Evolutionary conservation across 306 rosid genomes (phyloP).

Genomic region (Lathyrus aphaca): DNA sequence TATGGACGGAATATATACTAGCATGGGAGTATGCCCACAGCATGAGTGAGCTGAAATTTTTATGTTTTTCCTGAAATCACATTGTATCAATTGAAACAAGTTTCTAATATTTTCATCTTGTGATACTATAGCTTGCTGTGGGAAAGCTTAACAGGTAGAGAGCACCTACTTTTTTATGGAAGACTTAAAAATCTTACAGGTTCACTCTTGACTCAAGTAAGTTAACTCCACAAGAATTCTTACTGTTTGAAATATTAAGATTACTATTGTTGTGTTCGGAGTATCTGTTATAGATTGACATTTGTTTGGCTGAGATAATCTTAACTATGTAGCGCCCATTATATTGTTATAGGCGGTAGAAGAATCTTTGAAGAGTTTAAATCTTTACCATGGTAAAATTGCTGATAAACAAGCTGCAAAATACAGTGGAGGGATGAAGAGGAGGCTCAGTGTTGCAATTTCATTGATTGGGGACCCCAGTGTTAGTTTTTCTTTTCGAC

Average conservation of each 20-base stretch:
- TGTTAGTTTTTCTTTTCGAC: constrained; percentile 48
- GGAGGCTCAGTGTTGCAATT: constrained; percentile 89
- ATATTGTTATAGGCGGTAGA: constrained; percentile 71
- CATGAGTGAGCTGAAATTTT: constrained; percentile 66
- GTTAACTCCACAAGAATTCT: constrained; percentile 33
- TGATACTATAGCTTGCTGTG: constrained; percentile 67
- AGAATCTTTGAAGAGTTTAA: constrained; percentile 75
- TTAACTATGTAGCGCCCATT: constrained; percentile 6
- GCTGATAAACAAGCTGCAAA: constrained; percentile 74
- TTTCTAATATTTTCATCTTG: background rate
- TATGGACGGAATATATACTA: constrained; percentile 77
- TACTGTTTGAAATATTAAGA: constrained; percentile 17
- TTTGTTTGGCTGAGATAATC: background rate
- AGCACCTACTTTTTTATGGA: constrained; percentile 89
- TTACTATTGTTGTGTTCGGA: background rate
- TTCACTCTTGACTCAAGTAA: constrained; percentile 64
- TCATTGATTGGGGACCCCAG: constrained; percentile 83
- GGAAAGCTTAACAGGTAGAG: constrained; percentile 87
- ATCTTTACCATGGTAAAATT: constrained; percentile 72
- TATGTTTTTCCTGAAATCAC: constrained; percentile 1
- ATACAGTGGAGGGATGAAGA: constrained; percentile 92
- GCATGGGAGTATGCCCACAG: constrained; percentile 96
- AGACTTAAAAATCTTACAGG: constrained; percentile 89
- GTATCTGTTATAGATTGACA: background rate
- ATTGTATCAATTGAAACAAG: background rate